These are phyloP conservation scores for Pelargonium citronellum DNA, from an alignment of 441 rosid species.

Conservation along the genomic window DNA sequence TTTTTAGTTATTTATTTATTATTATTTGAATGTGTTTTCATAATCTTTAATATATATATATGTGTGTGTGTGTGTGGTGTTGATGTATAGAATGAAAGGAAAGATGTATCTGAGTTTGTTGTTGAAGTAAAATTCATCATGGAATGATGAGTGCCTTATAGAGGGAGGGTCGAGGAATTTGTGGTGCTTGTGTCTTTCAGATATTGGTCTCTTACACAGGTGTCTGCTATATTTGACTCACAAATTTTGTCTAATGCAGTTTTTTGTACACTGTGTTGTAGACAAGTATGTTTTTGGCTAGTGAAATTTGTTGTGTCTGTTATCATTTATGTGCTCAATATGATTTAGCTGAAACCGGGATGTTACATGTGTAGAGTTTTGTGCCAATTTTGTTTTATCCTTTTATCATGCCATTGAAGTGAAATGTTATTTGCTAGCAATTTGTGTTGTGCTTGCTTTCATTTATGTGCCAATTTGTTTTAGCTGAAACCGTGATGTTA, in stretches of 20 bases:
- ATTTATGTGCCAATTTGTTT: too few species aligned
- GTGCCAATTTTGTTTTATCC: neutral
- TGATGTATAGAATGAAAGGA: neutral
- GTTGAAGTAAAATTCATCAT: neutral
- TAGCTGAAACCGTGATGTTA: neutral
- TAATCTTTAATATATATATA: too few species aligned
- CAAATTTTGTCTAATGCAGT: too few species aligned
- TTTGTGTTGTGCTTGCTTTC: too few species aligned
- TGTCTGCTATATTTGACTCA: neutral
- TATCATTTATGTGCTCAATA: neutral
- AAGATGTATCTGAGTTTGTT: neutral
- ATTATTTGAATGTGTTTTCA: too few species aligned
- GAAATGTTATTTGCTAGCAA: slow-evolving; percentile 24
- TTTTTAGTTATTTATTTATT: too few species aligned
- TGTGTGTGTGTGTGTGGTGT: too few species aligned
- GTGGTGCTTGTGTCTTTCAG: neutral
- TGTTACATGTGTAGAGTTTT: neutral
- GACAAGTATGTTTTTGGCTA: too few species aligned
- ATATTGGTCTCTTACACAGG: neutral
- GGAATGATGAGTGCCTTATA: neutral
- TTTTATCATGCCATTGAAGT: slow-evolving; percentile 39
- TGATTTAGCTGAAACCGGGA: neutral
- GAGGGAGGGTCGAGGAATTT: neutral
- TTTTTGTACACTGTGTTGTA: too few species aligned
- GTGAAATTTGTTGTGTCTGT: neutral